A percentile compares a stretch with the other conserved stretches of the same genome.
Evolutionary conservation across 139 green algal species (phyloP).

Genomic region (Chlamydomonas incerta): DNA sequence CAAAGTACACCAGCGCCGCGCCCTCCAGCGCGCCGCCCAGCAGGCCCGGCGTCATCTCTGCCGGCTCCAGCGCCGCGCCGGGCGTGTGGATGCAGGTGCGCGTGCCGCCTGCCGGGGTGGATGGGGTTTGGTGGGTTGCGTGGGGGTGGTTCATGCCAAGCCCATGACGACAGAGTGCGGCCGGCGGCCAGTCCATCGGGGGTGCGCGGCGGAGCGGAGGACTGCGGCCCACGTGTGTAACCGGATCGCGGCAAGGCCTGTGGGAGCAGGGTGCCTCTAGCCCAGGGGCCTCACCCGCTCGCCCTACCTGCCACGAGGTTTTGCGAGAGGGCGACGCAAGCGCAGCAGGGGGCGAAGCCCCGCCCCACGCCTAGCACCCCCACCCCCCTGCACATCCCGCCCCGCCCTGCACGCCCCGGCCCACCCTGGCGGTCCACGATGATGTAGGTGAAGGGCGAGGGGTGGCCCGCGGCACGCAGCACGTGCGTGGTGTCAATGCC

Average conservation of each 20-base stretch:
- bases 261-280: too few species aligned
- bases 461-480: slow-evolving; percentile 66
- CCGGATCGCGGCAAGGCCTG: too few species aligned
- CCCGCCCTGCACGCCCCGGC: neutral
- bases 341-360: too few species aligned
- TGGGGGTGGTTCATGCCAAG: neutral
- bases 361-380: too few species aligned
- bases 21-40: slow-evolving; percentile 57
- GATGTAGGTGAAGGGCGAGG: slow-evolving; percentile 99
- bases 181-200: too few species aligned
- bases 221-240: too few species aligned
- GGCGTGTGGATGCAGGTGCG: slow-evolving; percentile 97
- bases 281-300: too few species aligned
- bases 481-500: slow-evolving; percentile 85
- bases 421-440: slow-evolving; percentile 90
- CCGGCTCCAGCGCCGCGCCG: slow-evolving; percentile 66
- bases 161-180: neutral
- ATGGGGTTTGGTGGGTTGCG: neutral
- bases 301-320: too few species aligned
- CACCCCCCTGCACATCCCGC: too few species aligned
- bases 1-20: slow-evolving; percentile 91
- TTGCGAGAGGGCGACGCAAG: too few species aligned
- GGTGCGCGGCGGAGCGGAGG: too few species aligned
- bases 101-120: slow-evolving; percentile 72
- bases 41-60: slow-evolving; percentile 71